Evolutionary conservation across 495 filamentous ascomycete species (phyloP), one percentile per base, ranked within the genome.

Genomic region (Talaromyces borbonicus): DNA sequence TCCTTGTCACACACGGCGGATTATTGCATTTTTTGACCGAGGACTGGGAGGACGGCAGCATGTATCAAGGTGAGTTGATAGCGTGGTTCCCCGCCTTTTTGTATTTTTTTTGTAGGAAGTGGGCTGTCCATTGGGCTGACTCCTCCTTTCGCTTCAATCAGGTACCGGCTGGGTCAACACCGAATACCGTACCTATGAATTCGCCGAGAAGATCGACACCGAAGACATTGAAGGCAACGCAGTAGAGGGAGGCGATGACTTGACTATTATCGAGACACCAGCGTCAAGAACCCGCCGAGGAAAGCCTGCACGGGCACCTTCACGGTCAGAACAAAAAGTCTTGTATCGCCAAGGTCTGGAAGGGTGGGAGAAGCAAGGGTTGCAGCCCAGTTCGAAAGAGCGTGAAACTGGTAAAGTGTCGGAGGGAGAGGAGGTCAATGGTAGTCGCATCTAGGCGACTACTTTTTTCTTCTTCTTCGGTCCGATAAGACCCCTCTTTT

Each of bases 91-190:
- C n/a, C n/a, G n/a, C n/a, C n/a, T n/a, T n/a, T n/a, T n/a, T n/a
- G n/a, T n/a, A n/a, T n/a, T n/a, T n/a, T n/a, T n/a, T n/a, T n/a
- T n/a, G n/a, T n/a, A n/a, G n/a, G n/a, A n/a, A n/a, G n/a, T n/a
- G n/a, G n/a, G n/a, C n/a, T n/a, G n/a, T n/a, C n/a, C n/a, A n/a
- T n/a, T n/a, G n/a, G n/a, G n/a, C n/a, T n/a, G n/a, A n/a, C n/a
- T n/a, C n/a, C n/a, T n/a, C n/a, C n/a, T n/a, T n/a, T n/a, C n/a
- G n/a, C n/a, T n/a, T n/a, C n/a, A n/a, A n/a, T n/a, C 37, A 71
- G 83, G 86, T 23, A 93, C 88, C 0, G 86, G 85, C 14, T 95
- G 90, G 90, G 52, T 52, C 8, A 95, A 96, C 61, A 83, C 82
- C 8, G 89, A 95, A 63, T 85, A 73, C 56, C 79, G 90, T 40